Evolutionary conservation across 768 basidiomycete genomes (phyloP), one percentile per base, ranked within the genome.

Genomic region (Hygrocybe punicea): DNA sequence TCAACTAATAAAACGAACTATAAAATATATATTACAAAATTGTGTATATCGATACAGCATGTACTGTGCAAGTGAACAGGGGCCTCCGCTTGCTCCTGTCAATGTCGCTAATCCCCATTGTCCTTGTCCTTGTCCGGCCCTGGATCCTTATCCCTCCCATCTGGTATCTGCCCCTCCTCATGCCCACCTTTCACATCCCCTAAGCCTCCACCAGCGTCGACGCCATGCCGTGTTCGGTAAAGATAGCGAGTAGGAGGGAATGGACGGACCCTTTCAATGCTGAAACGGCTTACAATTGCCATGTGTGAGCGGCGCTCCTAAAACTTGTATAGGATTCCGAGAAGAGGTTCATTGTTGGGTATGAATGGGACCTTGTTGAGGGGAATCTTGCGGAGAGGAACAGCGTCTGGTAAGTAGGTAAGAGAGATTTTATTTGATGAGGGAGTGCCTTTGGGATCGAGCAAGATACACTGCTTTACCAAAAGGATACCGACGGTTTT

Each of bases 251-350:
- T n/a, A n/a, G n/a, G n/a, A n/a, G n/a, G n/a, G 51, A 4, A 17
- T 14, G 33, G 9, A 21, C 63, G 25, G 24, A 77, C 79, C 70
- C 84, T 86, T 57, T 86, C 84, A 11, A 79, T 78, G 52, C 84
- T 87, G 62, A 89, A 83, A 45, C 90, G 83, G 59, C 85, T 85
- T 53, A 94, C 91, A 62, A 95, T 89, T 19, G 93, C 93, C 83
- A 96, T 94, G 67, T 96, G 93, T 40, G 88, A 91, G 29, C 91
- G 80, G 4, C 91, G 92, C 65, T 93, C 91, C 69, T 94, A 92
- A 69, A 95, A 95, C 58, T 79, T 87, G 69, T 94, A 91, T 29
- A 95, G 78, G 59, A 93, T 90, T 23, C 88, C 85, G 13, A 94
- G 80, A 1, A 96, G 76, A 21, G 92, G 82, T 69, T 93, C 90